Evolutionary conservation across 768 basidiomycete species (phyloP), one percentile per base, ranked within the genome.

Genomic region (Mycena indigotica): DNA sequence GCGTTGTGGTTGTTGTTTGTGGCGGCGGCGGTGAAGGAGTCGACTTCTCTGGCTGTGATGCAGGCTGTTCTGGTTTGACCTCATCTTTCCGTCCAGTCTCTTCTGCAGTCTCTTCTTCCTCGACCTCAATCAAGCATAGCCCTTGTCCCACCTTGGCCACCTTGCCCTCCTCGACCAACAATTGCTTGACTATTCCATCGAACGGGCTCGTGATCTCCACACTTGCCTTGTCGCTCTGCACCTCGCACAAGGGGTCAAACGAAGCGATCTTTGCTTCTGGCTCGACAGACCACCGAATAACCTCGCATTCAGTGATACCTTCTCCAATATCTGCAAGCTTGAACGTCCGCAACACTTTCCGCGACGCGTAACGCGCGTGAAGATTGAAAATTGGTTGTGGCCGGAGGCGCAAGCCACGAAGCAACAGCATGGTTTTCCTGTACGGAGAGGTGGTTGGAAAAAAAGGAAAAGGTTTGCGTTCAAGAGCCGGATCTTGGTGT

Each of bases 161-260:
- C 67, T 91, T 84, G 19, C 93, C 93, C 68, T 92, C 91, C 61
- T 86, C 73, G 17, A 93, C 91, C 1, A 91, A 76, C 5, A 94
- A 71, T 61, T 89, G 80, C 59, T 81, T 85, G 46, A 95, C 75
- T 28, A 85, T 75, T 4, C 93, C 93, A 39, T 93, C 88, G 65
- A 81, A 93, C 1, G 93, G 93, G 55, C 87, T 88, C 2, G 93
- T 95, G 54, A 95, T 93, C 71, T 95, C 93, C 24, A 95, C 92
- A 70, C 85, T 89, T 1, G 91, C 92, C 70, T 94, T 94, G 81
- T 94, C 92, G 60, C 87, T 89, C 73, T 93, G 91, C 2, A 94
- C 91, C 60, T 94, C 92, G 66, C 90, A 92, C 4, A 93, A 75
- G 8, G 80, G 75, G 48, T 90, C 89, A 65, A 95, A 95, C 13